These are phyloP conservation scores for Achaetomiella virescens DNA, from an alignment of 495 filamentous ascomycete genomes.

Conservation along the genomic window DNA sequence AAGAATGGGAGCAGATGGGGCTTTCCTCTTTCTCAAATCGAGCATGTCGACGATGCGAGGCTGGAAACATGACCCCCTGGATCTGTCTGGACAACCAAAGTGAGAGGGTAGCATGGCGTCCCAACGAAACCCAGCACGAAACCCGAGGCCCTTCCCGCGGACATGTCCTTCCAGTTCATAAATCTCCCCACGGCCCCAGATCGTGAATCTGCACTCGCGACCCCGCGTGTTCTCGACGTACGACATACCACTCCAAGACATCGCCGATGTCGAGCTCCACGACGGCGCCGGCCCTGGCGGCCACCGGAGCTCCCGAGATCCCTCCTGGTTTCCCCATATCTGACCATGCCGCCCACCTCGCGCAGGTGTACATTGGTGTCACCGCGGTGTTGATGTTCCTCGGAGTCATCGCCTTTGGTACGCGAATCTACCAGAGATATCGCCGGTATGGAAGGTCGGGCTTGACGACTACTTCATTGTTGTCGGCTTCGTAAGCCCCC, in stretches of 20 bases:
- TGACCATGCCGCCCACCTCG: slow-evolving; percentile 15
- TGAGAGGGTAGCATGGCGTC: neutral
- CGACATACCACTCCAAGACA: neutral
- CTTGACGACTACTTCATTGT: slow-evolving; percentile 24
- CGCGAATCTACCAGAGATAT: slow-evolving; percentile 22
- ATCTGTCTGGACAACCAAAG: neutral
- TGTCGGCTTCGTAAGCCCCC: slow-evolving; percentile 17
- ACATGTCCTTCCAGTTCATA: neutral
- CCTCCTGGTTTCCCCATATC: slow-evolving; percentile 11
- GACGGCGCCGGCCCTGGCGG: neutral
- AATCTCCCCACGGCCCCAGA: neutral
- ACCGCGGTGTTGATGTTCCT: slow-evolving; percentile 16
- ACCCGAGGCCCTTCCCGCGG: neutral
- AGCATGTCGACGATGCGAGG: neutral
- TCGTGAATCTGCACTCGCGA: neutral
- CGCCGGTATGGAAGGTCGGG: slow-evolving; percentile 24
- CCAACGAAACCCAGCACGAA: neutral
- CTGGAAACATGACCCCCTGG: neutral
- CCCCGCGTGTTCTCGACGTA: neutral
- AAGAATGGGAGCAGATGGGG: neutral
- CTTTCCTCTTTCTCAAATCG: neutral
- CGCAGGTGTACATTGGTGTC: slow-evolving; percentile 15
- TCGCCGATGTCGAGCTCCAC: neutral
- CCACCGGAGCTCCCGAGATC: neutral
- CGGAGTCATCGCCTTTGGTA: slow-evolving; percentile 16